phyloP scores from a whole-genome alignment of 1,284 basidiomycete genomes.

The Heterobasidion parviporum region DNA sequence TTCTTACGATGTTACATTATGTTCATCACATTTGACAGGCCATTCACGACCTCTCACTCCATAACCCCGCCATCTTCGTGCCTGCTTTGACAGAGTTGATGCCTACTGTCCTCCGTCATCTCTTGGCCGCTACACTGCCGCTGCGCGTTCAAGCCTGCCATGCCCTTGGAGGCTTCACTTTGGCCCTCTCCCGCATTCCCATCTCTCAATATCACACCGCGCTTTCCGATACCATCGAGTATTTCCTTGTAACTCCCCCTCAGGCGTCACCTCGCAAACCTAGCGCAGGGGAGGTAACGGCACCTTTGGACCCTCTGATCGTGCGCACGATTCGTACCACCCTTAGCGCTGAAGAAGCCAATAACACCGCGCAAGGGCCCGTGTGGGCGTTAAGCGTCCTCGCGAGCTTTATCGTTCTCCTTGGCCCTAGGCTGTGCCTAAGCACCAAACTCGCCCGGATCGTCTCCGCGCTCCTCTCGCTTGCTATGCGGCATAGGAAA shows the following conservation, averaged over 20 bases:
- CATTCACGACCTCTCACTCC: conserved; percentile 57
- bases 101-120: conserved; percentile 49
- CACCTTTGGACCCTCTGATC: conserved; percentile 37
- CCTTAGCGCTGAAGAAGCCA: conserved; percentile 41
- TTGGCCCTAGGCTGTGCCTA: conserved; percentile 44
- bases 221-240: conserved; percentile 38
- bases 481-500: conserved; percentile 51
- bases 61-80: conserved; percentile 55
- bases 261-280: conserved; percentile 2
- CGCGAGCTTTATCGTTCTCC: conserved; percentile 51
- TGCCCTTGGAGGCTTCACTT: conserved; percentile 59
- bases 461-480: conserved; percentile 40
- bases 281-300: conserved; percentile 12
- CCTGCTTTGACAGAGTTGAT: conserved; percentile 53
- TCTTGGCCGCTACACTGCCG: conserved; percentile 51
- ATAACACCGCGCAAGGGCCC: conserved; percentile 59
- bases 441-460: conserved; percentile 36
- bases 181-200: conserved; percentile 40
- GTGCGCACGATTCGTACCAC: conserved; percentile 58
- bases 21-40: conserved; percentile 35
- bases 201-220: conserved; percentile 38
- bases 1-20: conserved; percentile 6
- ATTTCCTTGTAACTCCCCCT: conserved; percentile 32
- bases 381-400: conserved; percentile 65
- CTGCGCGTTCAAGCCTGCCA: conserved; percentile 65